These are phyloP conservation scores for Botrytis pseudocinerea DNA, from an alignment of 2,329 filamentous ascomycete species.

Conservation along the genomic window DNA sequence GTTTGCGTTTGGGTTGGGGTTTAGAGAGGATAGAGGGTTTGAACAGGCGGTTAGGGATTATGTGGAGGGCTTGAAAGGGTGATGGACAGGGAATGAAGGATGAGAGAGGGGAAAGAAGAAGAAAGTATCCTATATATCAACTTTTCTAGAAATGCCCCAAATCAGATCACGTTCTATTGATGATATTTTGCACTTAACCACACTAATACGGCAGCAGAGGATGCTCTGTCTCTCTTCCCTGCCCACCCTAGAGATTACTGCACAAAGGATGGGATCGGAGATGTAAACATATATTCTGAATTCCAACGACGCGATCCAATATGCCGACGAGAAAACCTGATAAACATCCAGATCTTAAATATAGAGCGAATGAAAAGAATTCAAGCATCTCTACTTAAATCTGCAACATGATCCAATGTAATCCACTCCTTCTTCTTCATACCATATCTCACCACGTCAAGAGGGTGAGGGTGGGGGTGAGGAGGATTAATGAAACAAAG, in stretches of 20 bases:
- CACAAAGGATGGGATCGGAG: background rate
- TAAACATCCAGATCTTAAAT: no score
- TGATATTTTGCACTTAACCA: background rate
- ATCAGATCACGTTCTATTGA: background rate
- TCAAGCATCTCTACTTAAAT: no score
- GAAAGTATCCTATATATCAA: background rate
- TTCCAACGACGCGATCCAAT: background rate
- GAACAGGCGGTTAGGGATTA: slow-evolving; percentile 59
- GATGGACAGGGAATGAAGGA: background rate
- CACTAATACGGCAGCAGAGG: background rate
- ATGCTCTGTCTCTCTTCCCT: accelerated
- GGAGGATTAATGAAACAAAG: no score
- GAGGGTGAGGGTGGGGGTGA: no score
- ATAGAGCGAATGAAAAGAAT: no score
- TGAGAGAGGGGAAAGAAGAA: background rate
- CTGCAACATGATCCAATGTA: no score
- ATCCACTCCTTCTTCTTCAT: no score
- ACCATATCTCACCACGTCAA: no score
- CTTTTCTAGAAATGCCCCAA: background rate
- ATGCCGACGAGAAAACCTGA: background rate
- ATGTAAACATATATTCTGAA: background rate
- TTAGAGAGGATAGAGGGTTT: slow-evolving; percentile 52
- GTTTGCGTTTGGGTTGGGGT: slow-evolving; percentile 52
- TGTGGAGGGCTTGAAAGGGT: slow-evolving; percentile 32
- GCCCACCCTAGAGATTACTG: accelerated